Conservation (phyloP, 805 yeast species). For the Saccharomycopsis capsularis region DNA sequence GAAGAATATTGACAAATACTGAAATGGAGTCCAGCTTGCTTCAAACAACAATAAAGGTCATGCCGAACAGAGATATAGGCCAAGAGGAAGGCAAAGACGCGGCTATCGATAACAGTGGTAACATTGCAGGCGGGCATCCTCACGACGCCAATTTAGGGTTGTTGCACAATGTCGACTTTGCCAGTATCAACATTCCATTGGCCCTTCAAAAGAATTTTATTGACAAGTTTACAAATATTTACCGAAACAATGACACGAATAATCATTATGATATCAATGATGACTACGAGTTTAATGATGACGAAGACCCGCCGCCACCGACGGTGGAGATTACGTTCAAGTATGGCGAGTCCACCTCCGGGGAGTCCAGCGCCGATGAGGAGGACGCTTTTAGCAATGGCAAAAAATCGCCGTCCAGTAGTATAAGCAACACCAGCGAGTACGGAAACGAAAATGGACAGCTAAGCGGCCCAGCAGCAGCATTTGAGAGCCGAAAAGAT, state of each 20-base stretch:
- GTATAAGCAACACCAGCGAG: too few species aligned
- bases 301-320: constrained; percentile 18
- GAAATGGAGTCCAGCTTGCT: background rate
- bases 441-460: too few species aligned
- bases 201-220: constrained; percentile 1
- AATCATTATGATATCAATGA: constrained; percentile 11
- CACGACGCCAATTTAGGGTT: too few species aligned
- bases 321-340: constrained; percentile 8
- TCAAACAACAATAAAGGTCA: background rate
- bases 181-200: background rate
- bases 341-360: background rate
- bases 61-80: too few species aligned
- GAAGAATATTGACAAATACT: background rate
- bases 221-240: background rate
- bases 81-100: background rate
- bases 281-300: constrained; percentile 13
- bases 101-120: too few species aligned
- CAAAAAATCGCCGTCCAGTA: background rate
- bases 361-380: background rate
- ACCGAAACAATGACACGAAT: background rate
- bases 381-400: background rate
- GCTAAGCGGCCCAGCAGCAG: too few species aligned
- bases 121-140: too few species aligned
- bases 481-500: background rate
- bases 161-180: too few species aligned